Percentiles rank a stretch among this genome's conserved stretches.
Evolutionary conservation across 1,284 basidiomycete genomes (phyloP).

Genomic region (Leccinum variabile): DNA sequence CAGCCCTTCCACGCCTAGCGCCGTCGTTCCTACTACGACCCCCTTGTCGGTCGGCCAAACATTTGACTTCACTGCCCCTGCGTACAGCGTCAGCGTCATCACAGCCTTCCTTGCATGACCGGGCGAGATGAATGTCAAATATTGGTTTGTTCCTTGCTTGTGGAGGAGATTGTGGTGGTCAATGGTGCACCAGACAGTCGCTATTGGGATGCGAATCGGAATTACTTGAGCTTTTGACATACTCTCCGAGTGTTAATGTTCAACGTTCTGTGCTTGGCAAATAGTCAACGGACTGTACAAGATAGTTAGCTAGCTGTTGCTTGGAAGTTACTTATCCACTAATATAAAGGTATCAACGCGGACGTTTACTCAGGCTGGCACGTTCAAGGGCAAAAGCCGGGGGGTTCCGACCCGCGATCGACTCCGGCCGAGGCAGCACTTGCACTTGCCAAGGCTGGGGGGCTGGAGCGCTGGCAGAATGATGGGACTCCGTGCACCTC

Average conservation of each 20-base stretch:
- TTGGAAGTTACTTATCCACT: not conserved
- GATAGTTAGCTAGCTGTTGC: not conserved
- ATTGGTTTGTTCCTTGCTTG: not conserved
- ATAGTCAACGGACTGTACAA: not conserved
- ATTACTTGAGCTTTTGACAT: not conserved
- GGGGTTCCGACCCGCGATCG: too few species aligned
- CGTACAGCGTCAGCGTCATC: slow-evolving; percentile 58
- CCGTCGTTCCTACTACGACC: slow-evolving; percentile 47
- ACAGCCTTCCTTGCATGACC: slow-evolving; percentile 3
- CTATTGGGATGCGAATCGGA: not conserved
- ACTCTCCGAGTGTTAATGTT: not conserved
- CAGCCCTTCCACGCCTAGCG: slow-evolving; percentile 49
- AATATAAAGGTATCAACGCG: not conserved
- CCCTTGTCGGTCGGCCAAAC: slow-evolving; percentile 46
- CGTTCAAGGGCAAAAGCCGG: not conserved
- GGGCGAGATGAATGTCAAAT: not conserved
- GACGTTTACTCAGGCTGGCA: too few species aligned
- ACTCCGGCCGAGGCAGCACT: too few species aligned
- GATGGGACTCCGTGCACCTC: too few species aligned
- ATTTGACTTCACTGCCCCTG: slow-evolving; percentile 59
- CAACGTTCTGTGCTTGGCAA: not conserved
- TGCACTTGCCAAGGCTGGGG: too few species aligned
- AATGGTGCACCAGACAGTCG: not conserved
- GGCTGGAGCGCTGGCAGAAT: too few species aligned
- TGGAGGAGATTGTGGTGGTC: not conserved